Evolutionary conservation across 2,329 filamentous ascomycete genomes (phyloP).

Genomic region (Penicillium hesseltinei): DNA sequence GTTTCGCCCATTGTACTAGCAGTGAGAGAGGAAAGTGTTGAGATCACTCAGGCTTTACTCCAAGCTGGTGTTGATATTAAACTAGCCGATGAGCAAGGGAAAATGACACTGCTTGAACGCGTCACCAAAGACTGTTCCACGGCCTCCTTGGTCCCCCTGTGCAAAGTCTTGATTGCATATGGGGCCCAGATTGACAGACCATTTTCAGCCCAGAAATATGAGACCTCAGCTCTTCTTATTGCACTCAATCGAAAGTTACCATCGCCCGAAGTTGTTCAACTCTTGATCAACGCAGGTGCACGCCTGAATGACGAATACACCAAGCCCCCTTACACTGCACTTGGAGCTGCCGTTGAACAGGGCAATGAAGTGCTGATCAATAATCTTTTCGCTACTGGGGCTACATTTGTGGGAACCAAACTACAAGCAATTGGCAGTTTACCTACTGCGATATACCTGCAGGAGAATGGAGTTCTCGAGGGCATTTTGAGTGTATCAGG

Average conservation of each 20-base stretch:
- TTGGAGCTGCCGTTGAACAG: conserved; percentile 13
- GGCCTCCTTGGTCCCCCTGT: background rate
- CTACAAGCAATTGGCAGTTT: background rate
- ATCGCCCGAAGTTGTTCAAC: conserved; percentile 4
- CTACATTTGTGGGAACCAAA: background rate
- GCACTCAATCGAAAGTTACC: background rate
- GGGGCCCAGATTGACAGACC: background rate
- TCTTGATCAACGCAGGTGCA: conserved; percentile 11
- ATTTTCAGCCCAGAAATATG: background rate
- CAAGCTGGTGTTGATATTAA: background rate
- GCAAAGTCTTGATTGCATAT: background rate
- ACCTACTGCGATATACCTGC: background rate
- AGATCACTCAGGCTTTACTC: background rate
- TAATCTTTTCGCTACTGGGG: background rate
- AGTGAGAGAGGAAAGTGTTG: background rate
- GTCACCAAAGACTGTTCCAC: no score
- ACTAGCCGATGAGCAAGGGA: background rate
- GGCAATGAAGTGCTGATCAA: conserved; percentile 4
- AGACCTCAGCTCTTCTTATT: background rate
- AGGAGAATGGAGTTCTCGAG: background rate
- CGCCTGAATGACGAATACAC: conserved; percentile 13
- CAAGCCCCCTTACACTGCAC: background rate
- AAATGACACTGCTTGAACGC: background rate
- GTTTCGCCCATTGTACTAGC: background rate
- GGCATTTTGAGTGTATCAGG: background rate